Conservation (phyloP, 2,329 filamentous ascomycete species). For the Penicillium hordei region DNA sequence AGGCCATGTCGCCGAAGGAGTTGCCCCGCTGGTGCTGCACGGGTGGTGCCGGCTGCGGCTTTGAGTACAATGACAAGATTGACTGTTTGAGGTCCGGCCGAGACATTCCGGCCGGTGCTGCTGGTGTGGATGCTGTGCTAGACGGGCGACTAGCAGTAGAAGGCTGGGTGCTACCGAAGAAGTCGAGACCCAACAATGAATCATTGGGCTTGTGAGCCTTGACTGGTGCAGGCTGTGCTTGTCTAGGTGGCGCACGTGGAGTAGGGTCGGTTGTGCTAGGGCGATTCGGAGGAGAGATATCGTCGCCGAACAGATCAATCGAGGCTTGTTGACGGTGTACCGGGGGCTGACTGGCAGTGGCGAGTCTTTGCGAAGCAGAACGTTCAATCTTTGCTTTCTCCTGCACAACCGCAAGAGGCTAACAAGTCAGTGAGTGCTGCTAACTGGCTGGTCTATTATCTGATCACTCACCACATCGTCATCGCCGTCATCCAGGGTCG, state of each 20-base stretch:
- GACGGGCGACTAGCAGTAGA: constrained; percentile 73
- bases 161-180: constrained; percentile 72
- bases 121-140: constrained; percentile 68
- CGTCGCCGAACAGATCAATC: constrained; percentile 80
- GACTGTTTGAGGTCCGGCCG: constrained; percentile 95
- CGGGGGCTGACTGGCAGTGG: constrained; percentile 47
- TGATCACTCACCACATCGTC: constrained; percentile 69
- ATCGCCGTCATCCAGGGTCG: constrained; percentile 81
- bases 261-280: constrained; percentile 71
- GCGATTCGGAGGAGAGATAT: constrained; percentile 63
- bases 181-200: constrained; percentile 88
- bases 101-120: constrained; percentile 62
- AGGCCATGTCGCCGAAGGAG: constrained; percentile 69
- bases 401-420: constrained; percentile 67
- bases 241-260: constrained; percentile 65
- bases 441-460: constrained; percentile 4
- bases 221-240: constrained; percentile 54
- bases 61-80: constrained; percentile 90
- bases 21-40: constrained; percentile 57
- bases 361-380: constrained; percentile 55
- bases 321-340: constrained; percentile 49
- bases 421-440: constrained; percentile 21
- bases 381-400: constrained; percentile 68
- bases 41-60: constrained; percentile 61
- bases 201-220: constrained; percentile 71